Percentiles rank a stretch among this genome's conserved stretches.
Conservation (phyloP, 2,329 filamentous ascomycete species). For the Fusarium sp. region DNA sequence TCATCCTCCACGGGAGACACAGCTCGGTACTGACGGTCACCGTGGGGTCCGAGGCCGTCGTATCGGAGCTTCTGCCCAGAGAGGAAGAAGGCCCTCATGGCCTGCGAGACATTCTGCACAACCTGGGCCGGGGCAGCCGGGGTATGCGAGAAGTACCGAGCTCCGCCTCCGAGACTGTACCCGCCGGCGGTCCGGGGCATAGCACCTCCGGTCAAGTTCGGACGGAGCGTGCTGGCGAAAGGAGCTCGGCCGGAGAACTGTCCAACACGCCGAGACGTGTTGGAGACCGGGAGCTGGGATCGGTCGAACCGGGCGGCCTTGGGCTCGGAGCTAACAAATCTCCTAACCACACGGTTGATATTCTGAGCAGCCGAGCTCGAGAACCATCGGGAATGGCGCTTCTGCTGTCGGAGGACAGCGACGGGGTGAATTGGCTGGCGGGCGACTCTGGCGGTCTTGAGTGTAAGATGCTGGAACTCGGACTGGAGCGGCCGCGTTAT, state of each 20-base stretch:
- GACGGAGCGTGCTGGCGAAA: constrained; percentile 88
- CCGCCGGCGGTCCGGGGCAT: constrained; percentile 87
- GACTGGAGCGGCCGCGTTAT: constrained; percentile 57
- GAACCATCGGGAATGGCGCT: constrained; percentile 57
- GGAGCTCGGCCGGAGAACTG: constrained; percentile 80
- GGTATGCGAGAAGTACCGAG: constrained; percentile 89
- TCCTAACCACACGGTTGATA: constrained; percentile 58
- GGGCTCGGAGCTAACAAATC: constrained; percentile 60
- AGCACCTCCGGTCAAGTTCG: constrained; percentile 90
- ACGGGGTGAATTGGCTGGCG: constrained; percentile 66
- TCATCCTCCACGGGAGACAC: constrained; percentile 82
- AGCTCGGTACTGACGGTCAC: constrained; percentile 81
- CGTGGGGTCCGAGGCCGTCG: constrained; percentile 78
- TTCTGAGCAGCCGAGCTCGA: constrained; percentile 57
- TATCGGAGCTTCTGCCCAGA: constrained; percentile 90
- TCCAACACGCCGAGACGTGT: constrained; percentile 61
- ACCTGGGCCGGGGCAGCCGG: constrained; percentile 89
- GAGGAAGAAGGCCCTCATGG: constrained; percentile 91
- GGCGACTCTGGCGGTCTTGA: constrained; percentile 51
- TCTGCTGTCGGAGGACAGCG: constrained; percentile 62
- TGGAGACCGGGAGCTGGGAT: constrained; percentile 60
- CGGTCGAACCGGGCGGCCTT: constrained; percentile 56
- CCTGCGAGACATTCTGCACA: constrained; percentile 93
- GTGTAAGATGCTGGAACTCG: constrained; percentile 58
- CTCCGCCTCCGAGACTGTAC: constrained; percentile 80